Evolutionary conservation across 2,329 filamentous ascomycete species (phyloP), one percentile per base, ranked within the genome.

Genomic region (Rosellinia necatrix): DNA sequence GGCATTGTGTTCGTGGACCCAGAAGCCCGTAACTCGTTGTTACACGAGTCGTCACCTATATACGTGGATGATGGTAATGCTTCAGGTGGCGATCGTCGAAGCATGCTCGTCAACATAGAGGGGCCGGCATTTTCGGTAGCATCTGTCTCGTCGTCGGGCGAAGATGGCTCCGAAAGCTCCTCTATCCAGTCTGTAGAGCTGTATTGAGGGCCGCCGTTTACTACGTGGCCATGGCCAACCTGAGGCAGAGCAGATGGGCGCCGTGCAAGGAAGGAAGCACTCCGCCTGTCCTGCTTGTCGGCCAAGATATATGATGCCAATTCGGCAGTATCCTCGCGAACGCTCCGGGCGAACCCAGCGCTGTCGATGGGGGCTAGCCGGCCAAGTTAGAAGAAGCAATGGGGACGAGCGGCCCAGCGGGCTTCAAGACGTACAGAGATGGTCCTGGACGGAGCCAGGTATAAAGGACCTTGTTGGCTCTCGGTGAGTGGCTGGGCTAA

Each of bases 271-370:
- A 84, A 80, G 8, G 76, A 74, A 4, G 78, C 73, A 58, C 71
- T 76, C 38, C 72, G 74, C 27, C 70, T 71, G 55, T 75, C 71
- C 54, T 79, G 74, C 64, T 81, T 80, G 64, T 89, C 85, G 34
- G 87, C 87, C 24, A 96, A 81, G 46, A 91, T 87, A 70, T 92
- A 91, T 15, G 85, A 91, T 38, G 92, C 92, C 53, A 96, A 80
- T 73, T 96, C 91, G 48, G 91, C 90, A 2, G 92, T 96, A 69
- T 94, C 88, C 73, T 94, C 88, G 61, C 92, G 88, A 35, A 96
- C 88, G 62, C 86, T 89, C 56, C 87, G 85, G 29, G 90, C 89
- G 72, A 90, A 90, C 65, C 90, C 84, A 15, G 85, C 82, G 64
- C 84, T 88, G 69, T 93, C 89, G 73, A 83, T 69, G 15, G 81